These are phyloP conservation scores for Xerocomellus dryophilus DNA, from an alignment of 768 basidiomycete genomes.

Conservation along the genomic window DNA sequence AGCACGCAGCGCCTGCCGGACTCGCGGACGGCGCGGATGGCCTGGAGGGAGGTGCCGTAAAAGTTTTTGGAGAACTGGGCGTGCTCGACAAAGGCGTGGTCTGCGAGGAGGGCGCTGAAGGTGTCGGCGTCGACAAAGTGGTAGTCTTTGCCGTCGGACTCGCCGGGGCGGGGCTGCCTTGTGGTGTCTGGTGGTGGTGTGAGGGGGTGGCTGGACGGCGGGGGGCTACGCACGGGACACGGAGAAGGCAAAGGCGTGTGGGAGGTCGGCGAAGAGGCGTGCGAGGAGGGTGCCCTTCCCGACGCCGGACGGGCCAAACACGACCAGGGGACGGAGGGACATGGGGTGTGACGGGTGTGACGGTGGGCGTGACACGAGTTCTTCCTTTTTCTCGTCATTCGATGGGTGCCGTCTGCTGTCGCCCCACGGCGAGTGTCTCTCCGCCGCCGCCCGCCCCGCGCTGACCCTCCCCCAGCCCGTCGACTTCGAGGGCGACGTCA, in stretches of 20 bases:
- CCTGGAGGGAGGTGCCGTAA: constrained; percentile 87
- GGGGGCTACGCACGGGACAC: constrained; percentile 65
- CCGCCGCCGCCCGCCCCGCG: not conserved
- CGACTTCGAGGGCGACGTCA: constrained; percentile 94
- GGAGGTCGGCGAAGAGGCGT: constrained; percentile 76
- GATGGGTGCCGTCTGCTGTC: constrained; percentile 84
- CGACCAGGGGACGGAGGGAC: constrained; percentile 70
- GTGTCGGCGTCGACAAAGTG: constrained; percentile 72
- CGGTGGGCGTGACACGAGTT: not conserved
- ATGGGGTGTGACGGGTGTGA: not conserved
- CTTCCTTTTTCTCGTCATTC: constrained; percentile 6
- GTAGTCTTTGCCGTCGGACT: constrained; percentile 80
- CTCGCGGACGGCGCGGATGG: constrained; percentile 64
- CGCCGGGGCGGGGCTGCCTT: constrained; percentile 76
- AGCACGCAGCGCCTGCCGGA: constrained; percentile 83
- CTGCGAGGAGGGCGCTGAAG: constrained; percentile 66
- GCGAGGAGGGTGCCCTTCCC: constrained; percentile 90
- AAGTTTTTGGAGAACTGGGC: constrained; percentile 90
- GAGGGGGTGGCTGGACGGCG: not conserved
- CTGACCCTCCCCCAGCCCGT: constrained; percentile 58
- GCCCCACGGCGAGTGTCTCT: constrained; percentile 59
- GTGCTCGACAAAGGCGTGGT: constrained; percentile 87
- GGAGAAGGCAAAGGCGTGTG: constrained; percentile 87
- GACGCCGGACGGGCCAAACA: constrained; percentile 90
- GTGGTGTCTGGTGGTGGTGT: constrained; percentile 70